phyloP scores from a whole-genome alignment of 176 grass and related monocot species.

The Canna indica region DNA sequence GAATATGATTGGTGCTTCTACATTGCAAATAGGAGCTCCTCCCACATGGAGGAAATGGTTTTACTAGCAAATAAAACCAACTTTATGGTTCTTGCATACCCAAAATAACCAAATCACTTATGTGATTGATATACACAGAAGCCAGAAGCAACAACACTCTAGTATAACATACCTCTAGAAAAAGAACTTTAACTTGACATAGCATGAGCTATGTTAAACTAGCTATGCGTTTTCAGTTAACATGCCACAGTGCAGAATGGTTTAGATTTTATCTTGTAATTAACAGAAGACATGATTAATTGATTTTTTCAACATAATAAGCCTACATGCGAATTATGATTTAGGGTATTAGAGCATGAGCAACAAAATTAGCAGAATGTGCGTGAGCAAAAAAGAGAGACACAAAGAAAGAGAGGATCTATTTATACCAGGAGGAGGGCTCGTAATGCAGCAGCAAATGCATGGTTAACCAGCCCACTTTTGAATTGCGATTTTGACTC shows the following conservation, averaged over 20 bases:
- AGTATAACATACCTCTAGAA: too few relatives aligned
- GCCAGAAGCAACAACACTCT: too few relatives aligned
- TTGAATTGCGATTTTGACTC: conserved; percentile 76
- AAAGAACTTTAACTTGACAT: too few relatives aligned
- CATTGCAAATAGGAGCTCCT: too few relatives aligned
- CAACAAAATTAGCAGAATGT: not conserved
- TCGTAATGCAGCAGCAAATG: conserved; percentile 70
- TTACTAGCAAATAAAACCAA: too few relatives aligned
- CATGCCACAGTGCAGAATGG: not conserved
- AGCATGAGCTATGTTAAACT: too few relatives aligned
- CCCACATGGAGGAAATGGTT: too few relatives aligned
- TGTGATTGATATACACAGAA: too few relatives aligned
- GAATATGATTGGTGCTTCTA: too few relatives aligned
- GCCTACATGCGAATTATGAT: not conserved
- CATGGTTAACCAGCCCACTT: conserved; percentile 88
- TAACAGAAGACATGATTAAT: not conserved
- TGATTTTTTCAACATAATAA: not conserved
- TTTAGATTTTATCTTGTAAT: not conserved
- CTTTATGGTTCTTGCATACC: too few relatives aligned
- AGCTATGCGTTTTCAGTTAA: not conserved
- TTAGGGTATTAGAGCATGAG: not conserved
- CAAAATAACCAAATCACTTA: too few relatives aligned
- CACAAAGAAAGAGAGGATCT: not conserved
- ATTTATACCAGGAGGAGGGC: conserved; percentile 69
- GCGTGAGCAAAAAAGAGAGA: not conserved